Conservation (phyloP, 2,329 filamentous ascomycete species). For the Ophiostoma fasciatum region DNA sequence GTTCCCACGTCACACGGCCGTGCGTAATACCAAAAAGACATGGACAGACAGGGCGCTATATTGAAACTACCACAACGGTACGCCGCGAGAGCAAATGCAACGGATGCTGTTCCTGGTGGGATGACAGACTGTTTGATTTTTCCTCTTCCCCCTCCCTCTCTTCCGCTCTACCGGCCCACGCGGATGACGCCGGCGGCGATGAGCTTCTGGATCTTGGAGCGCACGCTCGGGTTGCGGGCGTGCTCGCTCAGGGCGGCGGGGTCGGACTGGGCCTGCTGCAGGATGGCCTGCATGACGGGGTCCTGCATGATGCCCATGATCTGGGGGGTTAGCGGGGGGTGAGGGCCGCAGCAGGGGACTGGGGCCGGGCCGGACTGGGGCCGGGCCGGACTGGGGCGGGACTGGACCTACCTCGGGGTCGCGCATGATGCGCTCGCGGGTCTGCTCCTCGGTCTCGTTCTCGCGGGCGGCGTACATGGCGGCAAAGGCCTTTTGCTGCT, state of each 20-base stretch:
- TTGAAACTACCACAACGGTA: no score
- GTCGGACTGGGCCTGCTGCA: conserved; percentile 91
- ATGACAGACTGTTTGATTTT: no score
- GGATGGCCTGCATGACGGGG: conserved; percentile 92
- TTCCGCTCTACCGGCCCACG: conserved; percentile 23
- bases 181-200: conserved; percentile 86
- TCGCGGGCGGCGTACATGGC: conserved; percentile 84
- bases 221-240: conserved; percentile 82
- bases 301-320: conserved; percentile 89
- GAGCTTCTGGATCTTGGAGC: conserved; percentile 85
- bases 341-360: conserved; percentile 9
- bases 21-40: no score
- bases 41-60: no score
- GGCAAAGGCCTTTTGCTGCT: conserved; percentile 81
- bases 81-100: no score
- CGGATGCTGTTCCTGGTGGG: no score
- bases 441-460: conserved; percentile 93
- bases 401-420: conserved; percentile 64
- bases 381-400: no score
- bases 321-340: conserved; percentile 22
- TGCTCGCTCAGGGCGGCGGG: conserved; percentile 89
- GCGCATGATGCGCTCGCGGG: conserved; percentile 73
- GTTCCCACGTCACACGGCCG: no score
- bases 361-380: background rate
- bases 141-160: no score